phyloP scores from a whole-genome alignment of 805 yeast genomes.

The Soucietia sequanensis region DNA sequence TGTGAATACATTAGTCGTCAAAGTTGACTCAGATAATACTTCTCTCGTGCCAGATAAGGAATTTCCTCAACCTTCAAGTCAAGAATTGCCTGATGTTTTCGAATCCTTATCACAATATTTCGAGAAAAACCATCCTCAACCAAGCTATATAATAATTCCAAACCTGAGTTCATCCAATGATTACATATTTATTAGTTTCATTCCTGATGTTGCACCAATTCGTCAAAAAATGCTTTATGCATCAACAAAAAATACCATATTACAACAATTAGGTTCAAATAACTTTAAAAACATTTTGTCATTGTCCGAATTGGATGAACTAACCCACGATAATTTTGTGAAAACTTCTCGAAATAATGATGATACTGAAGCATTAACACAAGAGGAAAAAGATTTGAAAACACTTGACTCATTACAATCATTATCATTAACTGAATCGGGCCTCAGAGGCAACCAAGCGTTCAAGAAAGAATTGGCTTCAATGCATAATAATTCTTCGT shows the following conservation, averaged over 20 bases:
- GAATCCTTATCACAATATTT: constrained; percentile 19
- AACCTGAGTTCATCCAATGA: constrained; percentile 14
- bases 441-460: too few relatives aligned
- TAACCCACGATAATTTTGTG: constrained; percentile 48
- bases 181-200: constrained; percentile 67
- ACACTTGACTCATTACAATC: constrained; percentile 39
- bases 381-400: constrained; percentile 53
- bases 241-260: constrained; percentile 75
- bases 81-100: constrained; percentile 16
- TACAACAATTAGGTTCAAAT: constrained; percentile 70
- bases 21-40: constrained; percentile 32
- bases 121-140: constrained; percentile 28
- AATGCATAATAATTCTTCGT: constrained; percentile 21
- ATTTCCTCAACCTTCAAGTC: constrained; percentile 12
- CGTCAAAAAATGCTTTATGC: constrained; percentile 92
- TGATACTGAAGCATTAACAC: constrained; percentile 44
- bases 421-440: constrained; percentile 22
- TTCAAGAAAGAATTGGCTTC: constrained; percentile 33
- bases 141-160: constrained; percentile 32
- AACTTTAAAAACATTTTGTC: constrained; percentile 44
- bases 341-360: constrained; percentile 10
- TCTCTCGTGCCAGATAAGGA: constrained; percentile 28
- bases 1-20: constrained; percentile 26
- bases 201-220: constrained; percentile 83
- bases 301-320: constrained; percentile 57